These are phyloP conservation scores for Gossypium rotundifolium DNA, from an alignment of 345 rosid genomes.

Conservation along the genomic window DNA sequence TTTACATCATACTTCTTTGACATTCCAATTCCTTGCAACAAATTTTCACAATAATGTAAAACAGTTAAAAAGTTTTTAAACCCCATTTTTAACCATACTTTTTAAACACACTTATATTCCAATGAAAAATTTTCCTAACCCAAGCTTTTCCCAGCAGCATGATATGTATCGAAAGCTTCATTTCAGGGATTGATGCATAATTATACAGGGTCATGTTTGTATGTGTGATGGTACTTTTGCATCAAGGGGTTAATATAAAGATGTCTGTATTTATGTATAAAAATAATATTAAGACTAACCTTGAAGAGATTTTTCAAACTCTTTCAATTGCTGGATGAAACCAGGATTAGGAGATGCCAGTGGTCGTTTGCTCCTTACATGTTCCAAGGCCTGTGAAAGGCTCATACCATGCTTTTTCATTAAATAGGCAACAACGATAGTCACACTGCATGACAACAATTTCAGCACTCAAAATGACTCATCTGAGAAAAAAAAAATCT, in stretches of 20 bases:
- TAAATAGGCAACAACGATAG: slow-evolving; percentile 33
- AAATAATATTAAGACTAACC: slow-evolving; percentile 19
- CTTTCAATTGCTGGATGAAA: slow-evolving; percentile 42
- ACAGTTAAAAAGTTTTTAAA: too few species aligned
- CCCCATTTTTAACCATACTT: not conserved
- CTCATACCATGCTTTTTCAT: slow-evolving; percentile 35
- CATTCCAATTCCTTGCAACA: not conserved
- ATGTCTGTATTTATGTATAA: not conserved
- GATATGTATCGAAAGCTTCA: not conserved
- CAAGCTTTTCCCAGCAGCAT: too few species aligned
- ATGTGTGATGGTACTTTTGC: not conserved
- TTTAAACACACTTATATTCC: too few species aligned
- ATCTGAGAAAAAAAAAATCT: not conserved
- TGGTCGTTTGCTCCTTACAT: slow-evolving; percentile 29
- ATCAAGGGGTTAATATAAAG: not conserved
- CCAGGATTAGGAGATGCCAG: slow-evolving; percentile 52
- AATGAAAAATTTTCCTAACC: too few species aligned
- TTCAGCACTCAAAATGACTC: not conserved
- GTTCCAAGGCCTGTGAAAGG: slow-evolving; percentile 32
- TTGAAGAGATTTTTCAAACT: slow-evolving; percentile 41
- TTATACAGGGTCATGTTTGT: not conserved
- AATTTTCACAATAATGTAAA: too few species aligned
- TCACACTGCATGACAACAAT: slow-evolving; percentile 26
- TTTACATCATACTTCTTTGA: not conserved
- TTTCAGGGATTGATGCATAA: not conserved